Conservation (phyloP, 768 basidiomycete genomes). For the Multifurca ochricompacta region DNA sequence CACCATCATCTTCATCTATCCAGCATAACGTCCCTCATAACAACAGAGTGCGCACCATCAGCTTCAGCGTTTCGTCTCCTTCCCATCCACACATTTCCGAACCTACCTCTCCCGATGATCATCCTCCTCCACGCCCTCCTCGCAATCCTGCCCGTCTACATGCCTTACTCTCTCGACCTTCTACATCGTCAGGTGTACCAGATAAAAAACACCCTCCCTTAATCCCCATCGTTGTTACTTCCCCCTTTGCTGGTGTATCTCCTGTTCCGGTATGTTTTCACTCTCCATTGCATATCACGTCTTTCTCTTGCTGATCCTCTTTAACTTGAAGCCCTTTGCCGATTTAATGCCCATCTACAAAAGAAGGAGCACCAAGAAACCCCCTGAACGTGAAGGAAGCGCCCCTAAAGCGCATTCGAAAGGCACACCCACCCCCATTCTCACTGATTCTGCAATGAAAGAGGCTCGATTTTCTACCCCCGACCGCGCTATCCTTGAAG, state of each 20-base stretch:
- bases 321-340: constrained; percentile 12
- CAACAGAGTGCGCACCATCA: constrained; percentile 15
- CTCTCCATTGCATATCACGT: neutral
- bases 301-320: neutral
- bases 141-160: neutral
- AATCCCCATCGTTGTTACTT: constrained; percentile 1
- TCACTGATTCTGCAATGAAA: neutral
- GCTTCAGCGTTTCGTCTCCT: constrained; percentile 10
- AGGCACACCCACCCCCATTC: neutral
- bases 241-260: constrained; percentile 4
- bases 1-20: neutral
- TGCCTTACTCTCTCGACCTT: neutral
- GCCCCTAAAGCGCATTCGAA: neutral
- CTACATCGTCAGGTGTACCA: constrained; percentile 9
- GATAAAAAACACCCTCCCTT: neutral
- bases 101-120: neutral
- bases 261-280: constrained; percentile 10
- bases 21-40: neutral
- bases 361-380: constrained; percentile 14
- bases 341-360: constrained; percentile 16
- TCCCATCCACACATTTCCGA: neutral
- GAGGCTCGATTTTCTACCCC: constrained; percentile 45
- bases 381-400: constrained; percentile 8
- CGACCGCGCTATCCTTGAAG: constrained; percentile 52
- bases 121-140: neutral